These are phyloP conservation scores for Fusarium luffae DNA, from an alignment of 2,329 filamentous ascomycete genomes.

Conservation along the genomic window DNA sequence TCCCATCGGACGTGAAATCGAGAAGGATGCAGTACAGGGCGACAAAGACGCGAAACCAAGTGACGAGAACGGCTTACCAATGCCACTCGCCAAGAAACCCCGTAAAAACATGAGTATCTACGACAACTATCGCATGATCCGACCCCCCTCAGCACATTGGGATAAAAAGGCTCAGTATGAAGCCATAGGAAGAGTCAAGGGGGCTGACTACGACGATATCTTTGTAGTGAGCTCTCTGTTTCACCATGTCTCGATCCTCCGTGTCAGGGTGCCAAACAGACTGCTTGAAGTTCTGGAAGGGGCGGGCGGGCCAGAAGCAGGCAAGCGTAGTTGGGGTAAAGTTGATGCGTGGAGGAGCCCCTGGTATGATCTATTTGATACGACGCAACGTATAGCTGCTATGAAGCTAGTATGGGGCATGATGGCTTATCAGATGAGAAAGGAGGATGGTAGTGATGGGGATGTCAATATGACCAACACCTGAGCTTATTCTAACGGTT, in stretches of 20 bases:
- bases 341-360: conserved; percentile 67
- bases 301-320: conserved; percentile 48
- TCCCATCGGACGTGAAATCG: conserved; percentile 70
- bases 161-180: conserved; percentile 69
- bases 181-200: conserved; percentile 63
- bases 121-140: conserved; percentile 72
- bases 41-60: conserved; percentile 57
- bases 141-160: conserved; percentile 68
- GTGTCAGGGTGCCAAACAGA: conserved; percentile 66
- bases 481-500: conserved; percentile 10
- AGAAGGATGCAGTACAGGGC: conserved; percentile 58
- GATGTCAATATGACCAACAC: conserved; percentile 48
- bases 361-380: conserved; percentile 71
- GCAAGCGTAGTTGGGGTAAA: conserved; percentile 60
- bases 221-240: conserved; percentile 71
- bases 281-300: conserved; percentile 66
- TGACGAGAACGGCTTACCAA: conserved; percentile 43
- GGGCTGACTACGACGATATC: conserved; percentile 66
- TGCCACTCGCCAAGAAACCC: conserved; percentile 57
- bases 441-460: conserved; percentile 39
- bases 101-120: conserved; percentile 69
- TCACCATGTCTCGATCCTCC: conserved; percentile 69
- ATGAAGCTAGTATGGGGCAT: conserved; percentile 69
- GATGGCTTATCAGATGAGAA: conserved; percentile 70
- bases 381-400: conserved; percentile 65